Percentiles rank a stretch among this genome's conserved stretches.
phyloP scores from a whole-genome alignment of 1,139 yeast genomes.

The Arxiozyma slooffiae region DNA sequence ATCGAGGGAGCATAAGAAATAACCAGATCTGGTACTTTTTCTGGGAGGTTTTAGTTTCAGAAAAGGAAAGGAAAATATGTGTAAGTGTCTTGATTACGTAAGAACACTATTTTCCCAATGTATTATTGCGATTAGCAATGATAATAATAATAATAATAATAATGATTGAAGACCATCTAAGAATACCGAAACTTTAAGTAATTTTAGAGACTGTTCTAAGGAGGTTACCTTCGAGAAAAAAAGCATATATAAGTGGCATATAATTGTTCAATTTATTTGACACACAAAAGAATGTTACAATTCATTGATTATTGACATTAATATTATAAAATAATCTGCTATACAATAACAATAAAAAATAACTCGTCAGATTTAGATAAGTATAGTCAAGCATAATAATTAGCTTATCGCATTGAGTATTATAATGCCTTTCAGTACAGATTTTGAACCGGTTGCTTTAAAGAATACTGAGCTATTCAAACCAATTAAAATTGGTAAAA shows the following conservation, averaged over 20 bases:
- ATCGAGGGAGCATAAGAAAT: no score
- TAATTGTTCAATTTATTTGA: no score
- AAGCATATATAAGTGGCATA: background rate
- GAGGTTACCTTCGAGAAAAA: background rate
- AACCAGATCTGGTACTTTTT: no score
- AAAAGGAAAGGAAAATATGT: no score
- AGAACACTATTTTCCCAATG: background rate
- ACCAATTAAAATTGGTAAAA: constrained; percentile 39
- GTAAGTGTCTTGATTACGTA: background rate
- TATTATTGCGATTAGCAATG: background rate
- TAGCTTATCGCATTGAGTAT: background rate
- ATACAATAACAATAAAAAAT: constrained; percentile 7
- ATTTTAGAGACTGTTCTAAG: no score
- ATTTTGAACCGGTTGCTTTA: constrained; percentile 19
- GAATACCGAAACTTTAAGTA: background rate
- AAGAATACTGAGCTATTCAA: constrained; percentile 37
- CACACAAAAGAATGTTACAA: no score
- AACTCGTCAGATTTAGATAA: constrained; percentile 20
- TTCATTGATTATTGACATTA: no score
- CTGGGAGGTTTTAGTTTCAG: no score
- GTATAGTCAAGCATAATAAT: background rate
- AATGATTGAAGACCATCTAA: background rate
- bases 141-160: no score
- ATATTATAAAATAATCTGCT: no score
- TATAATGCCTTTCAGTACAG: constrained; percentile 15